Conservation (phyloP, 108 stramenopile species). For the Conticribra guillardii region DNA sequence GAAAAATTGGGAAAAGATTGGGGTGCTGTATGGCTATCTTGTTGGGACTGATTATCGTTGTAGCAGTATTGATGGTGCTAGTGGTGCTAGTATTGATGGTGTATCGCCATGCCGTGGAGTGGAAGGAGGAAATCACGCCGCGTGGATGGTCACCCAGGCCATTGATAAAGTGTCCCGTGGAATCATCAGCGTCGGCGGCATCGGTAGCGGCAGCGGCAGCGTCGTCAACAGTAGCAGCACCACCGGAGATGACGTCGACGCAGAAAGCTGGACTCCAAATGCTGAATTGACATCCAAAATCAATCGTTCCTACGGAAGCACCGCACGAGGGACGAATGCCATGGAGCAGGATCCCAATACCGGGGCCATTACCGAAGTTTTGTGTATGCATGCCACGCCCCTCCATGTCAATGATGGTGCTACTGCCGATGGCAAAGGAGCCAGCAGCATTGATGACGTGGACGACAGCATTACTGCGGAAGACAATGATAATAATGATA, state of each 20-base stretch:
- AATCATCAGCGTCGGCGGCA: no score
- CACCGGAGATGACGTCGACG: no score
- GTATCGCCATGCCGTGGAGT: neutral
- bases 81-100: constrained; percentile 30
- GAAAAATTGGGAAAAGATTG: constrained; percentile 60
- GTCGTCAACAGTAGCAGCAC: no score
- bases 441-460: neutral
- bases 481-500: constrained; percentile 4
- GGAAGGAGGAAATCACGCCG: constrained; percentile 62
- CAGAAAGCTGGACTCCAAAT: constrained; percentile 20
- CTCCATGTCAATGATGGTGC: constrained; percentile 19
- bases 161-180: constrained; percentile 52
- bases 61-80: neutral
- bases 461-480: neutral
- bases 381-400: constrained; percentile 54
- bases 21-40: constrained; percentile 76
- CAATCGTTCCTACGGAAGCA: constrained; percentile 76
- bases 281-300: constrained; percentile 39
- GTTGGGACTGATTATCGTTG: constrained; percentile 41
- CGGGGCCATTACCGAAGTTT: constrained; percentile 75
- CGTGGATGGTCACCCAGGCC: constrained; percentile 57
- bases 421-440: neutral
- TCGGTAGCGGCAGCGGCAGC: no score
- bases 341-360: constrained; percentile 72
- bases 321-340: constrained; percentile 43